phyloP scores from a whole-genome alignment of 352 stramenopile species.

The Globisporangium mamillatum region DNA sequence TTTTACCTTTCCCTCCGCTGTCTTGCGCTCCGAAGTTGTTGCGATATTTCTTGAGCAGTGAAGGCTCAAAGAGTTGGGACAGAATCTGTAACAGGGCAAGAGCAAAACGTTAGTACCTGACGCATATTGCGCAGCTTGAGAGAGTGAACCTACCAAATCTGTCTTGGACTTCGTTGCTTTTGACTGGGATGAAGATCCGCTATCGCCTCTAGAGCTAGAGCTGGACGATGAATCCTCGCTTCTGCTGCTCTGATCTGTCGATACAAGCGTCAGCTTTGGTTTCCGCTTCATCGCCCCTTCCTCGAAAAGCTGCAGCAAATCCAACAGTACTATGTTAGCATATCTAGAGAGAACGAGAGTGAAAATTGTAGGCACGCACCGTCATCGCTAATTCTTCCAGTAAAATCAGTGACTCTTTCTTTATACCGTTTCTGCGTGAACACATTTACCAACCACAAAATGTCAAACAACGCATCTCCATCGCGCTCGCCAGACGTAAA shows the following conservation, averaged over 20 bases:
- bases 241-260: constrained; percentile 16
- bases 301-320: constrained; percentile 48
- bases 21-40: constrained; percentile 38
- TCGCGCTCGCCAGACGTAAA: neutral
- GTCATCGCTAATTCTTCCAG: constrained; percentile 69
- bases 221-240: constrained; percentile 24
- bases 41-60: constrained; percentile 31
- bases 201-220: constrained; percentile 16
- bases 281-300: constrained; percentile 47
- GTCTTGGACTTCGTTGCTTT: neutral
- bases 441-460: neutral
- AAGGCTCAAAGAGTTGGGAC: constrained; percentile 35
- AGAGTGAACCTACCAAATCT: constrained; percentile 5
- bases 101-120: neutral
- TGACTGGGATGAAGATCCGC: neutral
- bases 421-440: constrained; percentile 19
- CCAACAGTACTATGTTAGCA: neutral
- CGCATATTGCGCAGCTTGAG: neutral
- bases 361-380: constrained; percentile 19
- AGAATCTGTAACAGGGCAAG: constrained; percentile 23
- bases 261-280: constrained; percentile 31
- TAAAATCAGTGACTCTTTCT: constrained; percentile 47
- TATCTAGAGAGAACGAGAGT: neutral
- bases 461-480: neutral
- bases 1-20: constrained; percentile 29